Conservation (phyloP, 768 basidiomycete genomes). For the Agrocybe praecox region DNA sequence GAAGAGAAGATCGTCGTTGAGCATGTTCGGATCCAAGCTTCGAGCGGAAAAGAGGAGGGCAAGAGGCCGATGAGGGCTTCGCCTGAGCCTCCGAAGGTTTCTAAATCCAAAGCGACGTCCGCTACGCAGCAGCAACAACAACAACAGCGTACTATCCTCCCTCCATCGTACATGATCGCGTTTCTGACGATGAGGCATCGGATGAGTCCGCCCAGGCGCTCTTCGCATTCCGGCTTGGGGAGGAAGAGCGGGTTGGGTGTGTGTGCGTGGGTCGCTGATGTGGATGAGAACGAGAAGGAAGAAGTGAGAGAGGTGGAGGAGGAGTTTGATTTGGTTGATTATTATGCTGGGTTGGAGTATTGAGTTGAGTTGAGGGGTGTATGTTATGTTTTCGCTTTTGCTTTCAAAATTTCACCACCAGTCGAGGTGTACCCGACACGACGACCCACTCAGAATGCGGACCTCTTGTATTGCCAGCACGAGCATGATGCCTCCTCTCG, state of each 20-base stretch:
- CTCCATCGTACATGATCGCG: slow-evolving; percentile 22
- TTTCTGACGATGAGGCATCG: slow-evolving; percentile 22
- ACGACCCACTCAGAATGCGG: too few species aligned
- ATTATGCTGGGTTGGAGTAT: slow-evolving; percentile 10
- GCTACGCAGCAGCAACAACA: neutral
- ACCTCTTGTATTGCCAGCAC: too few species aligned
- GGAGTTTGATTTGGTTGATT: slow-evolving; percentile 10
- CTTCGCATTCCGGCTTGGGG: neutral
- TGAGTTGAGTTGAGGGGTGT: neutral
- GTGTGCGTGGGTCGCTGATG: slow-evolving; percentile 8
- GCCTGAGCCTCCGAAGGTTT: neutral
- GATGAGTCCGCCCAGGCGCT: slow-evolving; percentile 5
- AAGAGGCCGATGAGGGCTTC: neutral
- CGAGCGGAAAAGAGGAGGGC: neutral
- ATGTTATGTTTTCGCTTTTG: neutral
- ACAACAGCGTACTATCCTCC: slow-evolving; percentile 4
- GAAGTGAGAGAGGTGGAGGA: neutral
- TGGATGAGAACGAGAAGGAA: slow-evolving; percentile 1
- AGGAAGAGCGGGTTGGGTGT: slow-evolving; percentile 12
- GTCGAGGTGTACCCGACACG: too few species aligned
- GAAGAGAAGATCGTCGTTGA: slow-evolving; percentile 3
- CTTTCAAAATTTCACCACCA: too few species aligned
- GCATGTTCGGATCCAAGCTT: neutral
- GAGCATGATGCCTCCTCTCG: too few species aligned
- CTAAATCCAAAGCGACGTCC: slow-evolving; percentile 20